These are phyloP conservation scores for Carallia brachiata DNA, from an alignment of 345 rosid genomes.

Conservation along the genomic window DNA sequence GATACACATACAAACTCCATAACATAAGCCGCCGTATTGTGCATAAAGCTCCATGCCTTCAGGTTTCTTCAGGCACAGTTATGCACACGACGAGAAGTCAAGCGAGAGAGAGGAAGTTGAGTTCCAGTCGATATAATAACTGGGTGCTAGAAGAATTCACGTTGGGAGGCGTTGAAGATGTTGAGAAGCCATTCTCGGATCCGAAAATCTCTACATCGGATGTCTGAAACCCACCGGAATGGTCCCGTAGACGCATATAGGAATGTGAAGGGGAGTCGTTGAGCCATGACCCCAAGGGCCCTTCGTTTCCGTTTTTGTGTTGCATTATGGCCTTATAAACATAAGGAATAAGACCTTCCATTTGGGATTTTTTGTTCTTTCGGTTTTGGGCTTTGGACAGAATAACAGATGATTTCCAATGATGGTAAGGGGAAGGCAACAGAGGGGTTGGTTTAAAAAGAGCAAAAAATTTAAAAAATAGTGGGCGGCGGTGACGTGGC, in stretches of 20 bases:
- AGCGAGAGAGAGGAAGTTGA: slow-evolving; percentile 54
- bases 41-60: slow-evolving; percentile 31
- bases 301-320: slow-evolving; percentile 56
- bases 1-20: not conserved
- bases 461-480: not conserved
- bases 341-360: slow-evolving; percentile 58
- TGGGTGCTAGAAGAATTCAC: slow-evolving; percentile 26
- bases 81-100: slow-evolving; percentile 47
- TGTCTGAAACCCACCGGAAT: slow-evolving; percentile 64
- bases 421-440: not conserved
- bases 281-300: slow-evolving; percentile 39
- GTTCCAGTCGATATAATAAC: slow-evolving; percentile 49
- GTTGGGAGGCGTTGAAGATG: slow-evolving; percentile 20
- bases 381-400: too few relatives aligned
- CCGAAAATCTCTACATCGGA: slow-evolving; percentile 44
- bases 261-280: slow-evolving; percentile 63
- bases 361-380: slow-evolving; percentile 15
- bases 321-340: slow-evolving; percentile 31
- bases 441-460: slow-evolving; percentile 27
- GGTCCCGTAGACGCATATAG: slow-evolving; percentile 82
- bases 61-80: slow-evolving; percentile 31
- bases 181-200: slow-evolving; percentile 37
- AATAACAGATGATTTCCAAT: not conserved
- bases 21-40: not conserved
- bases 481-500: slow-evolving; percentile 46